Evolutionary conservation across 208 protist species (phyloP).

Genomic region (Leishmania arabica): DNA sequence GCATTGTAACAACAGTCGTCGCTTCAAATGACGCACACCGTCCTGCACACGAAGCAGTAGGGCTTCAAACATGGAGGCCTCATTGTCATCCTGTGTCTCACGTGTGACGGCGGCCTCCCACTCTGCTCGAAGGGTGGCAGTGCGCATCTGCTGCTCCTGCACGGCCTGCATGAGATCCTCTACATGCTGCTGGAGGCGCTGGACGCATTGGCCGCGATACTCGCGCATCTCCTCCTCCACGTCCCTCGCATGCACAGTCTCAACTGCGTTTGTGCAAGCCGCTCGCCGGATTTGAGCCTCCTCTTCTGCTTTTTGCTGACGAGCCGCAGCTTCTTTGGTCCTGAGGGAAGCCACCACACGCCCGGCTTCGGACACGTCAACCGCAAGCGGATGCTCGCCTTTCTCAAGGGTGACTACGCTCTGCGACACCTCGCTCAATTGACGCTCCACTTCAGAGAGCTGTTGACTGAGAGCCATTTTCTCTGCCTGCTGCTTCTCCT

Average conservation of each 20-base stretch:
- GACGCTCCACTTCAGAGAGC: constrained; percentile 7
- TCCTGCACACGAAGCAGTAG: constrained; percentile 22
- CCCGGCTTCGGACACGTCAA: constrained; percentile 15
- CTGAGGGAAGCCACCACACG: constrained; percentile 4
- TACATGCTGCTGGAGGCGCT: constrained; percentile 9
- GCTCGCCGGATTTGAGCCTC: not conserved
- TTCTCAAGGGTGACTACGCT: constrained; percentile 22
- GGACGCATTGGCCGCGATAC: constrained; percentile 9
- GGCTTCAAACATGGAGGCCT: constrained; percentile 13
- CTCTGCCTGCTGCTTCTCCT: not conserved
- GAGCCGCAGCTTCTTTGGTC: constrained; percentile 7
- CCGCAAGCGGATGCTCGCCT: constrained; percentile 3
- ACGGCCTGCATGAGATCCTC: not conserved
- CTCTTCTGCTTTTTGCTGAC: not conserved
- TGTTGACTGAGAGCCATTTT: not conserved
- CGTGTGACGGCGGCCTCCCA: constrained; percentile 12
- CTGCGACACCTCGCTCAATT: constrained; percentile 4
- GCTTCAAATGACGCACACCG: constrained; percentile 25
- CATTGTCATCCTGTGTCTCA: constrained; percentile 1
- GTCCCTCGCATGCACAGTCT: not conserved
- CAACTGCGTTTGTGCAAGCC: not conserved
- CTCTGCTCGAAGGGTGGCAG: constrained; percentile 8
- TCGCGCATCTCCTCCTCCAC: not conserved
- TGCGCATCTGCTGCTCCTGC: constrained; percentile 8
- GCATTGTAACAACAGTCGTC: constrained; percentile 18